Percentiles rank a stretch among this genome's conserved stretches.
phyloP scores from a whole-genome alignment of 116 monocot species.

The Posidonia oceanica region DNA sequence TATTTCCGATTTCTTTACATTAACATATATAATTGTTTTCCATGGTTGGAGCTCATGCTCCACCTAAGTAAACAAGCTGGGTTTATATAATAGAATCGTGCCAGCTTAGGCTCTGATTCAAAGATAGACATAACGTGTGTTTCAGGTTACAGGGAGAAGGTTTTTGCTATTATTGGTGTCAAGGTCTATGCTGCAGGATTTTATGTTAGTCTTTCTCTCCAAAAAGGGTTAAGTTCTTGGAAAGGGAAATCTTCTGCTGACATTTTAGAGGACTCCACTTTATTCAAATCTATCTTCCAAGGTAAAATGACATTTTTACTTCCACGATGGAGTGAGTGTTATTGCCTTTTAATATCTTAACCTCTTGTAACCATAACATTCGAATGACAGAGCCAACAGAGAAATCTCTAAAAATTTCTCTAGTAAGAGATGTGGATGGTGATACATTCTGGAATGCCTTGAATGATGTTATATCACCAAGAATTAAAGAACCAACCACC shows the following conservation, averaged over 20 bases:
- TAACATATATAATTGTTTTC: no score
- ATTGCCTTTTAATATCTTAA: no score
- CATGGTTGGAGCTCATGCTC: no score
- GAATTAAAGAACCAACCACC: slow-evolving; percentile 34
- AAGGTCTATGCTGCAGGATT: slow-evolving; percentile 83
- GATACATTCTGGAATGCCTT: slow-evolving; percentile 76
- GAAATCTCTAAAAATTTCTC: slow-evolving; percentile 56
- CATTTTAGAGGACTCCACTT: slow-evolving; percentile 26
- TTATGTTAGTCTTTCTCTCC: slow-evolving; percentile 23
- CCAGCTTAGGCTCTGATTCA: no score
- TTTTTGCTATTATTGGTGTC: slow-evolving; percentile 72
- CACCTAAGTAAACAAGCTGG: no score
- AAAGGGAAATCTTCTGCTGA: slow-evolving; percentile 31
- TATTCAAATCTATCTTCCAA: slow-evolving; percentile 42
- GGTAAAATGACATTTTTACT: slow-evolving; percentile 11
- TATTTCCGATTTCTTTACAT: no score
- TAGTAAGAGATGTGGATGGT: slow-evolving; percentile 70
- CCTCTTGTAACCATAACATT: background rate
- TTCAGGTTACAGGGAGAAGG: slow-evolving; percentile 72
- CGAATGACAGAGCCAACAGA: slow-evolving; percentile 27
- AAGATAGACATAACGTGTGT: background rate
- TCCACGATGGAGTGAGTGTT: background rate
- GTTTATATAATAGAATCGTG: no score
- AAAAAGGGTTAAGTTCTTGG: slow-evolving; percentile 21
- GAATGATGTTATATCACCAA: slow-evolving; percentile 58